Base-by-base conservation (phyloP, 306 rosid genomes). In the Luffa acutangula region DNA sequence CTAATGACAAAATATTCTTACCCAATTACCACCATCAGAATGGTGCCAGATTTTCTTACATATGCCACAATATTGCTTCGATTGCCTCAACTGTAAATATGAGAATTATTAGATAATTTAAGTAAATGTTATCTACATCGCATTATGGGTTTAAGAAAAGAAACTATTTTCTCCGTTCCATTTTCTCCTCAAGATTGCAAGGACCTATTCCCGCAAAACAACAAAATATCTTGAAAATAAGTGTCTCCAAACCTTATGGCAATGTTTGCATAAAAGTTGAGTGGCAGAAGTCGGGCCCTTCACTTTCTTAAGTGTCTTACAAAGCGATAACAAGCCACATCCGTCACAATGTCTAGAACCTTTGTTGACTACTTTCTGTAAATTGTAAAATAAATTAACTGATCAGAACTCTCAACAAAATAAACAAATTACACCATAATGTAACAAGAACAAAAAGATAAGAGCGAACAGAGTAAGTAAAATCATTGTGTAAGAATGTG, bases 1-100 rank as follows among this genome's bases (percentile, higher is more conserved):
- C 56, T 57, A 77, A 60, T 81, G 72, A 76, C 31, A 66, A 76
- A 79, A 81, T 80, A 80, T 80, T 85, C 96, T 95, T 87, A 95
- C 99, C 99, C 97, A 95, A 81, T 88, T 86, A 80, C 97, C 99
- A 42, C 92, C 99, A 77, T 95, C 97, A 77, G 96, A 90, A 81
- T 95, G 97, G 85, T 90, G 97, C 97, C 97, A 95, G 64, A 91
- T 90, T 89, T 84, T 86, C 91, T 90, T 88, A 89, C 99, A 95
- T 85, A 95, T 88, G 80, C 99, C 97, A 89, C 99, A 93, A 80
- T 91, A 93, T 84, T 95, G 99, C 82, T 90, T 91, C 76, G 97
- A 95, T 82, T 95, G 91, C 80, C 71, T 88, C 77, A 95, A 84
- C 99, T 95, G 85, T 62, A 80, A 74, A 37, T 69, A 84, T 36